Conservation (phyloP, 495 filamentous ascomycete genomes). For the Xylaria longipes region DNA sequence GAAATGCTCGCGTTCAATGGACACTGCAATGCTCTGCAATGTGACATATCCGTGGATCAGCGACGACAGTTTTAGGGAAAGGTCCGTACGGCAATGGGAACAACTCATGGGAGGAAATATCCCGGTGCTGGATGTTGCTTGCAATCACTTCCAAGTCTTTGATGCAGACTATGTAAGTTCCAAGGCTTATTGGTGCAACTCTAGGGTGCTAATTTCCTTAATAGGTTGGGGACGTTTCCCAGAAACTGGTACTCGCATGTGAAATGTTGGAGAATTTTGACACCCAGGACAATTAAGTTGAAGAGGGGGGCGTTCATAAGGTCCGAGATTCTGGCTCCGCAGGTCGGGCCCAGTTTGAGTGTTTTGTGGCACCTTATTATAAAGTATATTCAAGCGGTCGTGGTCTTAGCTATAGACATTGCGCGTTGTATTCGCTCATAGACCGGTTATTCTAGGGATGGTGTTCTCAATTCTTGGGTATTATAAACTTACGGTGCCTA, state of each 20-base stretch:
- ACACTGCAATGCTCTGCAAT: slow-evolving; percentile 26
- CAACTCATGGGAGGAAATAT: slow-evolving; percentile 26
- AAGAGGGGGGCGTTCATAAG: too few species aligned
- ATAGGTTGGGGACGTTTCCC: not conserved
- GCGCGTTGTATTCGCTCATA: too few species aligned
- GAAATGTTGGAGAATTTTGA: slow-evolving; percentile 1
- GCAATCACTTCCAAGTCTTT: slow-evolving; percentile 37
- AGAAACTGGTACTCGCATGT: slow-evolving; percentile 1
- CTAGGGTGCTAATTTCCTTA: not conserved
- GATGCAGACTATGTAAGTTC: slow-evolving; percentile 30
- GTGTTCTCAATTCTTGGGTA: too few species aligned
- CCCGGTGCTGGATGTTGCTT: slow-evolving; percentile 30
- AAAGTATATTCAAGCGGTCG: not conserved
- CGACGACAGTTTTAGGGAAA: slow-evolving; percentile 10
- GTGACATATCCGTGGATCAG: slow-evolving; percentile 31
- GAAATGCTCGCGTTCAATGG: slow-evolving; percentile 27
- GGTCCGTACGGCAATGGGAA: slow-evolving; percentile 27
- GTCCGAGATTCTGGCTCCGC: not conserved
- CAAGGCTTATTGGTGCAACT: not conserved
- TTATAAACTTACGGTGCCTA: too few species aligned
- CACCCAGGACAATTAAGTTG: not conserved
- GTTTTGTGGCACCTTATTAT: not conserved
- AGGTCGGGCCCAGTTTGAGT: not conserved
- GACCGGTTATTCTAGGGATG: too few species aligned
- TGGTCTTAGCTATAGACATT: not conserved